phyloP scores from a whole-genome alignment of 2,329 filamentous ascomycete genomes.

The Pseudocercospora vitis region DNA sequence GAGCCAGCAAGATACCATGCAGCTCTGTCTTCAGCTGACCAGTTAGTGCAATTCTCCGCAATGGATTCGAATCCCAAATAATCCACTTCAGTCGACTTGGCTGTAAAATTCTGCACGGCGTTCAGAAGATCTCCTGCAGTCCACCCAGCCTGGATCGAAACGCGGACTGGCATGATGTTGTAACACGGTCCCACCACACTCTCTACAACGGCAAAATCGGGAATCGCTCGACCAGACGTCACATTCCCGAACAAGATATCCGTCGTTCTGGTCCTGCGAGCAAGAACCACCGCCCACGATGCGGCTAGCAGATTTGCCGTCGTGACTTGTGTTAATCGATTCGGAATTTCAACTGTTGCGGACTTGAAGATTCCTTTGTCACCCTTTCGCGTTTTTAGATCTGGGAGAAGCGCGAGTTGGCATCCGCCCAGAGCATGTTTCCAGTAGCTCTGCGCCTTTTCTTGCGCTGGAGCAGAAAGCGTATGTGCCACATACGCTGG shows the following conservation, averaged over 20 bases:
- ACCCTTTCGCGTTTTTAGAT: neutral
- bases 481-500: constrained; percentile 2
- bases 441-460: constrained; percentile 8
- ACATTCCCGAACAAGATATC: constrained; percentile 14
- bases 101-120: neutral
- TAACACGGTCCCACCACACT: neutral
- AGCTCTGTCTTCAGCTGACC: neutral
- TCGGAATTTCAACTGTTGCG: neutral
- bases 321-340: neutral
- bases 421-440: constrained; percentile 1
- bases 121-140: neutral
- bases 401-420: neutral
- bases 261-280: neutral
- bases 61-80: neutral
- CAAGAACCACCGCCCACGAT: constrained; percentile 12
- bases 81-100: neutral
- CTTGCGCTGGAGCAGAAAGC: neutral
- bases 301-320: constrained; percentile 9
- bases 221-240: constrained; percentile 9
- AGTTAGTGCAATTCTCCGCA: neutral
- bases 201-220: neutral
- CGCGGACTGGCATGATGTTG: neutral
- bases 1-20: neutral
- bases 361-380: neutral
- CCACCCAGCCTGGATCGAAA: neutral